Base-by-base conservation (phyloP, 495 filamentous ascomycete genomes). In the Aspergillus bridgeri region DNA sequence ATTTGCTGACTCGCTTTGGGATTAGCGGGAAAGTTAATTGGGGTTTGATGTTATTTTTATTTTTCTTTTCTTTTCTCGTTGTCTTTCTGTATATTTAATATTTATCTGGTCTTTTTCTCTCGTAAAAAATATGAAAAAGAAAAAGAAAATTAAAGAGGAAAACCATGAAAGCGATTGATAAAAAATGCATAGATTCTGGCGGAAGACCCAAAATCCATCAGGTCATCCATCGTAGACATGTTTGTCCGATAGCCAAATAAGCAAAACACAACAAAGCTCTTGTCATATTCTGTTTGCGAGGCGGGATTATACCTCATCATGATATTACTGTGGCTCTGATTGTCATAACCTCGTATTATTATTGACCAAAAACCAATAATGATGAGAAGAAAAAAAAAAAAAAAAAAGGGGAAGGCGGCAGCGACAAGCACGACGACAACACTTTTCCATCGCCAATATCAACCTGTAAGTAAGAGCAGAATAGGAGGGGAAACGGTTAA, bases 401-500 rank as follows among this genome's bases (percentile, higher is more conserved):
- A 51, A 43, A 51, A 27, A 25, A 43, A 57, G 50, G 1, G 17
- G 51, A 43, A 18, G n/a, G n/a, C n/a, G n/a, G n/a, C n/a, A n/a
- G n/a, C n/a, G n/a, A n/a, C n/a, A n/a, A n/a, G n/a, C n/a, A n/a
- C n/a, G n/a, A n/a, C n/a, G n/a, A n/a, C n/a, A n/a, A n/a, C n/a
- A n/a, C n/a, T n/a, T n/a, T n/a, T n/a, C n/a, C n/a, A n/a, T n/a
- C n/a, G n/a, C n/a, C n/a, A n/a, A n/a, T n/a, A n/a, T n/a, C n/a
- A n/a, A n/a, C n/a, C n/a, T n/a, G n/a, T n/a, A n/a, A n/a, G n/a
- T n/a, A n/a, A n/a, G n/a, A n/a, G n/a, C n/a, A n/a, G n/a, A n/a
- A n/a, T n/a, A n/a, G n/a, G n/a, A n/a, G n/a, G n/a, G n/a, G n/a
- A 24, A 47, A 58, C 38, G 49, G 42, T 38, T 47, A 25, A 33